A percentile compares a stretch with the other conserved stretches of the same genome.
These are phyloP conservation scores for Stagonosporopsis vannaccii DNA, from an alignment of 2,329 filamentous ascomycete genomes.

Conservation along the genomic window DNA sequence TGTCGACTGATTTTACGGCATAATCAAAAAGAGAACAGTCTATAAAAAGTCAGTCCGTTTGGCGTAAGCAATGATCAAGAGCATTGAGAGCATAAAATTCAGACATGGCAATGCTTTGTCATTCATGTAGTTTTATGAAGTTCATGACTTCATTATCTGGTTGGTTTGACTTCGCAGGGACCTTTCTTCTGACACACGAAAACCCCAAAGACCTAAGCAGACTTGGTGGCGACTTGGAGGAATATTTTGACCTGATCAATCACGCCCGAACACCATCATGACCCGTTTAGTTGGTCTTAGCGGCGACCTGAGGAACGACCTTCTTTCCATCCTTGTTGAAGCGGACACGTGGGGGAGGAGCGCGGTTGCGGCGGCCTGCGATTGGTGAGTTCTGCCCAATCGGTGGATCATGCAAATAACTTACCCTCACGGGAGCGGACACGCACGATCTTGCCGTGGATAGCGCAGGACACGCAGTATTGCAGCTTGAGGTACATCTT, in stretches of 20 bases:
- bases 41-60: too few species aligned
- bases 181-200: not conserved
- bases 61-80: too few species aligned
- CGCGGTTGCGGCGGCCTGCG: constrained; percentile 93
- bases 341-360: constrained; percentile 93
- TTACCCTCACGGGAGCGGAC: constrained; percentile 10
- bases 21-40: too few species aligned
- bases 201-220: not conserved
- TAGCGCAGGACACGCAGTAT: constrained; percentile 99
- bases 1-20: too few species aligned
- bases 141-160: not conserved
- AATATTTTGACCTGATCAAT: constrained; percentile 32
- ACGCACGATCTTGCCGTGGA: constrained; percentile 99
- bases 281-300: constrained; percentile 58
- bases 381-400: not conserved
- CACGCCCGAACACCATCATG: constrained; percentile 21
- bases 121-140: not conserved
- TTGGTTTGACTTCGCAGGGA: not conserved
- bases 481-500: constrained; percentile 99
- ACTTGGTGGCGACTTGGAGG: not conserved
- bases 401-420: not conserved
- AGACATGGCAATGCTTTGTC: not conserved
- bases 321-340: constrained; percentile 99
- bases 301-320: constrained; percentile 87
- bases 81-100: not conserved